A percentile compares a stretch with the other conserved stretches of the same genome.
Conservation (phyloP, 2,329 filamentous ascomycete genomes). For the Fusarium drepaniforme region DNA sequence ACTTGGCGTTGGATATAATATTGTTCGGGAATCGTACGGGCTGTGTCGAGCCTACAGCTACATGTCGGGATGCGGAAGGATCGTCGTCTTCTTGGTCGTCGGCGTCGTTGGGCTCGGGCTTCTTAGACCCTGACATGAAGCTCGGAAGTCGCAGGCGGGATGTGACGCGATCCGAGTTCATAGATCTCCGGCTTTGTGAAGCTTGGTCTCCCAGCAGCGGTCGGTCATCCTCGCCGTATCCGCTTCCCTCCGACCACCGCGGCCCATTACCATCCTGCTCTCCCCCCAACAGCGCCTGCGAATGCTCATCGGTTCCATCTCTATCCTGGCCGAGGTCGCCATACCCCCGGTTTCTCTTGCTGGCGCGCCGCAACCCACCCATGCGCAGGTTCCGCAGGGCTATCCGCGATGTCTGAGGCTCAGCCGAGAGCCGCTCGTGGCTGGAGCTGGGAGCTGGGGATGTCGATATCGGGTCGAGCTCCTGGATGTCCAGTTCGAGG, state of each 20-base stretch:
- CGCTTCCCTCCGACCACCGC: slow-evolving; percentile 71
- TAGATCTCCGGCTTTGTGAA: slow-evolving; percentile 44
- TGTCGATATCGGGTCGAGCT: slow-evolving; percentile 76
- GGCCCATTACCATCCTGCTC: slow-evolving; percentile 68
- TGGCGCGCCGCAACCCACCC: slow-evolving; percentile 69
- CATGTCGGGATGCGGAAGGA: slow-evolving; percentile 77
- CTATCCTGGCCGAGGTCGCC: slow-evolving; percentile 70
- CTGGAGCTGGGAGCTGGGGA: slow-evolving; percentile 48
- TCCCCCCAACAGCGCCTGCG: slow-evolving; percentile 71
- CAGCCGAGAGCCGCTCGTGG: slow-evolving; percentile 46
- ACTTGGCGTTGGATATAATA: slow-evolving; percentile 96
- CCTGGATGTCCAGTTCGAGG: slow-evolving; percentile 82
- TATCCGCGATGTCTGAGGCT: slow-evolving; percentile 69
- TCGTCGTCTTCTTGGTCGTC: slow-evolving; percentile 69
- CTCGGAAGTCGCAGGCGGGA: slow-evolving; percentile 74
- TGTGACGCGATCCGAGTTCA: slow-evolving; percentile 48
- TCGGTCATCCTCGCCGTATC: slow-evolving; percentile 74
- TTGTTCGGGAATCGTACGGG: slow-evolving; percentile 86
- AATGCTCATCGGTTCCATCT: slow-evolving; percentile 73
- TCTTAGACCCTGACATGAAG: slow-evolving; percentile 67
- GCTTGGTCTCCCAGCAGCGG: slow-evolving; percentile 71
- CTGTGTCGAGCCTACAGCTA: slow-evolving; percentile 82
- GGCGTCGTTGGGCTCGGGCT: slow-evolving; percentile 52
- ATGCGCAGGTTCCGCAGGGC: slow-evolving; percentile 79
- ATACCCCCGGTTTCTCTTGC: slow-evolving; percentile 67